A percentile compares a stretch with the other conserved stretches of the same genome.
Evolutionary conservation across 768 basidiomycete species (phyloP).

Genomic region (Artomyces pyxidatus): DNA sequence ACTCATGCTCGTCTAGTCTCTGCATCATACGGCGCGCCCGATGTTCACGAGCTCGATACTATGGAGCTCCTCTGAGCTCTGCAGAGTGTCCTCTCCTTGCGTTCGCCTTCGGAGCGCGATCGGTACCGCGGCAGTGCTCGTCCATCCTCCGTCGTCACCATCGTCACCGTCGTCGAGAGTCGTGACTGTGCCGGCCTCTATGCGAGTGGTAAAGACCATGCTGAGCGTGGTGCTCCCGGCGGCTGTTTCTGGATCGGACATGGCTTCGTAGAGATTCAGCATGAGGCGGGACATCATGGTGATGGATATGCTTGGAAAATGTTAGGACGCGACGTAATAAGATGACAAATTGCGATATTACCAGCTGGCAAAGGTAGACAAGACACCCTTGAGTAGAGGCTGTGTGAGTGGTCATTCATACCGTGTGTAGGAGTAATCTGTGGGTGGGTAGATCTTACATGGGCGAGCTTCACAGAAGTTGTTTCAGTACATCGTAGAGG

Average conservation of each 20-base stretch:
- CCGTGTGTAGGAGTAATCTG: no score
- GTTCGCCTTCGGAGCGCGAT: no score
- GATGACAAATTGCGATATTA: conserved; percentile 20
- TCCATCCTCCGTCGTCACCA: no score
- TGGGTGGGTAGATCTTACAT: background rate
- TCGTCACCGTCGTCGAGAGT: background rate
- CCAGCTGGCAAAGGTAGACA: conserved; percentile 45
- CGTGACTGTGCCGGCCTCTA: background rate
- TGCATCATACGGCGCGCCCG: background rate
- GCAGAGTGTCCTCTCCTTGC: background rate
- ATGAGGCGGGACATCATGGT: conserved; percentile 48
- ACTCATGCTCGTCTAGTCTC: background rate
- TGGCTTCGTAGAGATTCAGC: conserved; percentile 43
- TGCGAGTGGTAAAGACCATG: background rate
- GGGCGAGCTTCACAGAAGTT: conserved; percentile 19
- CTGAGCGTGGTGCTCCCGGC: background rate
- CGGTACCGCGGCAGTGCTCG: no score
- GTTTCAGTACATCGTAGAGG: background rate
- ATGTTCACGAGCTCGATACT: background rate
- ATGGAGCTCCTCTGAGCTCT: background rate
- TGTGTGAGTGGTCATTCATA: conserved; percentile 20
- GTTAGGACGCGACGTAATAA: background rate
- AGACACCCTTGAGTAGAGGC: conserved; percentile 37
- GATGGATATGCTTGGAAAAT: conserved; percentile 34
- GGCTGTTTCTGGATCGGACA: conserved; percentile 4